Evolutionary conservation across 2,329 filamentous ascomycete species (phyloP).

Genomic region (Nannizziopsis barbatae): DNA sequence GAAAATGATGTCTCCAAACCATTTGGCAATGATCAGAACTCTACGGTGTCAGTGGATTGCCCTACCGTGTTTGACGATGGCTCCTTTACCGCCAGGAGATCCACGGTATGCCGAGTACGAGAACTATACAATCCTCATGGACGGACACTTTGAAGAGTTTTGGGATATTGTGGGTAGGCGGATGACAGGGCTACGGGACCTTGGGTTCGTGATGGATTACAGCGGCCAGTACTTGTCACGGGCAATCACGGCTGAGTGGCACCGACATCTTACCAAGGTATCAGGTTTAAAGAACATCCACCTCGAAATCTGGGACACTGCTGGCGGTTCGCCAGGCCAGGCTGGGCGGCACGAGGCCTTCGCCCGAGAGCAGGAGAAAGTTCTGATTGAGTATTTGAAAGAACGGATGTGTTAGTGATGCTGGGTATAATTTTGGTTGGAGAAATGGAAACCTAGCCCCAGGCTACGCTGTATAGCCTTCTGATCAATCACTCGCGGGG

Average conservation of each 20-base stretch:
- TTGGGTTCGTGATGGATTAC: conserved; percentile 13
- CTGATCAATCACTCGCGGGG: no score
- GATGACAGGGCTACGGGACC: conserved; percentile 7
- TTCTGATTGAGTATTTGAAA: conserved; percentile 7
- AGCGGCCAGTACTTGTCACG: conserved; percentile 10
- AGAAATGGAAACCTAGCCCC: no score
- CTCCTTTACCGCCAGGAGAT: conserved; percentile 1
- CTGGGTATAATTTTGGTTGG: not conserved
- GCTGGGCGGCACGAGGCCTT: not conserved
- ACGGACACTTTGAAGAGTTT: conserved; percentile 9
- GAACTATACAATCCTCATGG: conserved; percentile 8
- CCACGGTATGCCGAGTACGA: conserved; percentile 9
- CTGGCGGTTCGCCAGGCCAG: not conserved
- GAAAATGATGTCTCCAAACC: conserved; percentile 16
- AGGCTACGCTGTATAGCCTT: no score
- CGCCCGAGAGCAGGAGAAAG: not conserved
- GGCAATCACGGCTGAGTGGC: conserved; percentile 8
- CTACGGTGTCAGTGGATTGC: conserved; percentile 7
- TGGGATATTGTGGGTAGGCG: conserved; percentile 7
- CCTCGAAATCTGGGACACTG: conserved; percentile 6
- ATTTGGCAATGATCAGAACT: conserved; percentile 13
- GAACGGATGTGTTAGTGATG: not conserved
- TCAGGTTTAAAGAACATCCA: conserved; percentile 8
- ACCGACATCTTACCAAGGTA: conserved; percentile 6
- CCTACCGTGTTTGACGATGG: conserved; percentile 8